These are phyloP conservation scores for Bolboschoenoplectus hybrid DNA, from an alignment of 202 grass and related monocot species.

Conservation along the genomic window DNA sequence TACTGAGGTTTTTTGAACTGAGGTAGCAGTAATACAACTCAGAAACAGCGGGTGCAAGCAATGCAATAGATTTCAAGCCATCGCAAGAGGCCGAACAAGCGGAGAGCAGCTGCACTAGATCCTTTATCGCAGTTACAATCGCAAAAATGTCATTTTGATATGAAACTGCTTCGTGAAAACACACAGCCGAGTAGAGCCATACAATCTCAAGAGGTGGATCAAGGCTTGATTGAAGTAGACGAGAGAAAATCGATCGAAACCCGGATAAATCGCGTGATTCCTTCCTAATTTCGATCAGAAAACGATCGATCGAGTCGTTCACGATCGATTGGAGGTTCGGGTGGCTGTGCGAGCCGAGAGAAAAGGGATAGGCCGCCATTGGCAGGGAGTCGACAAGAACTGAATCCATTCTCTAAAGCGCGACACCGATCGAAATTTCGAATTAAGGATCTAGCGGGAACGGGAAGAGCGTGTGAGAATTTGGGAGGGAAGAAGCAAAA, in stretches of 20 bases:
- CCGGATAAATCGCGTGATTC: constrained; percentile 69
- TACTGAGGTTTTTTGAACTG: constrained; percentile 36
- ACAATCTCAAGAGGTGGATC: constrained; percentile 84
- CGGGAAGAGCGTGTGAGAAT: constrained; percentile 22
- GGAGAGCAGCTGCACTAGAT: constrained; percentile 69
- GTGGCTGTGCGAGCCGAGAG: constrained; percentile 52
- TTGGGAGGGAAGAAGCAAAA: constrained; percentile 31
- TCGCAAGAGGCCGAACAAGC: constrained; percentile 60
- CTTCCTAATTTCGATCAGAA: constrained; percentile 71
- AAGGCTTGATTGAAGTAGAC: constrained; percentile 60
- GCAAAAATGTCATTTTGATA: constrained; percentile 36
- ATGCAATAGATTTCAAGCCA: constrained; percentile 70
- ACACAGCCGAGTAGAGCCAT: constrained; percentile 92
- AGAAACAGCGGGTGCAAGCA: constrained; percentile 75
- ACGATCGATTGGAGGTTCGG: constrained; percentile 71
- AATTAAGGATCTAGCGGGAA: constrained; percentile 49
- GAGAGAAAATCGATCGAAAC: constrained; percentile 81
- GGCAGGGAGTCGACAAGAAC: constrained; percentile 50
- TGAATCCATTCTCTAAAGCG: constrained; percentile 39
- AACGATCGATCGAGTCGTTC: constrained; percentile 76
- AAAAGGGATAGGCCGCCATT: constrained; percentile 57
- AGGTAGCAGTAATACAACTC: constrained; percentile 66
- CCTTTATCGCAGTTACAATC: constrained; percentile 48
- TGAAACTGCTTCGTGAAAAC: constrained; percentile 68
- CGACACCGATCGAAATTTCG: constrained; percentile 51